A percentile compares a stretch with the other conserved stretches of the same genome.
phyloP scores from a whole-genome alignment of 192 early-diverging fungal genomes.

The Obelidium mucronatum region DNA sequence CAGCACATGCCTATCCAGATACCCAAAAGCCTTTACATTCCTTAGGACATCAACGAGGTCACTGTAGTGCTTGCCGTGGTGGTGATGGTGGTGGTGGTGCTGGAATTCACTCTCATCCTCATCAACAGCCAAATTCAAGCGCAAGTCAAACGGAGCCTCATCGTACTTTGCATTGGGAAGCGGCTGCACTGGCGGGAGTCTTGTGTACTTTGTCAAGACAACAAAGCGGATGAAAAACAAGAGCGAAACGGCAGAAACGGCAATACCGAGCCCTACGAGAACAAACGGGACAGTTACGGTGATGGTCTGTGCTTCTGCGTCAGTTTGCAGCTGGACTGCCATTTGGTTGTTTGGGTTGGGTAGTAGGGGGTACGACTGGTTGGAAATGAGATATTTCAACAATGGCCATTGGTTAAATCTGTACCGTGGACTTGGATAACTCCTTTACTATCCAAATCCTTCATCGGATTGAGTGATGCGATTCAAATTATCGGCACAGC shows the following conservation, averaged over 20 bases:
- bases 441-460: no score
- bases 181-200: neutral
- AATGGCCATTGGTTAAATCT: no score
- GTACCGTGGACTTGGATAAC: no score
- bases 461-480: no score
- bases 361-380: no score
- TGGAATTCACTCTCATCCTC: no score
- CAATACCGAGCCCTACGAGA: neutral
- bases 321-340: no score
- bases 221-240: neutral
- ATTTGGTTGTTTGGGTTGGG: no score
- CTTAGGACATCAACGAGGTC: conserved; percentile 8
- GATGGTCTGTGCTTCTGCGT: neutral
- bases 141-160: conserved; percentile 71
- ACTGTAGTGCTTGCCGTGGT: no score
- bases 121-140: conserved; percentile 73
- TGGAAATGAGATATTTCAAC: no score
- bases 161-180: conserved; percentile 12
- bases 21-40: conserved; percentile 85
- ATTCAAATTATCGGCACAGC: no score
- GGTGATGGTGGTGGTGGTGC: no score
- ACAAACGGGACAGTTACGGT: neutral
- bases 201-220: neutral
- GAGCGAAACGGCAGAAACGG: neutral
- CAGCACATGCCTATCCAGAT: conserved; percentile 95